A percentile compares a stretch with the other conserved stretches of the same genome.
phyloP scores from a whole-genome alignment of 2,329 filamentous ascomycete species.

The Claviceps purpurea region DNA sequence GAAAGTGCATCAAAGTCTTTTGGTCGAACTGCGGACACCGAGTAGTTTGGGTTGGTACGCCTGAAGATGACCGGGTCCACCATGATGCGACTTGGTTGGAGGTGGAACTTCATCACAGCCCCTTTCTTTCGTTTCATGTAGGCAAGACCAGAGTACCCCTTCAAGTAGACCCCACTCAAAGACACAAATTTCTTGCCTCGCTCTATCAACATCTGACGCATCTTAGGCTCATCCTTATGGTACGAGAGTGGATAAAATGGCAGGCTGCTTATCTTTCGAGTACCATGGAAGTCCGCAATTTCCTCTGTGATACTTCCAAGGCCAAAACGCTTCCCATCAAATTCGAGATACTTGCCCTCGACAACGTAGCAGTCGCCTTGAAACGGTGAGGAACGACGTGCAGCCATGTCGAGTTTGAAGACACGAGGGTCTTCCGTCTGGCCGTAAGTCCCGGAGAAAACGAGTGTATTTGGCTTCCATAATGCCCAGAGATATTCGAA shows the following conservation, averaged over 20 bases:
- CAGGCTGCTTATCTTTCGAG: conserved; percentile 69
- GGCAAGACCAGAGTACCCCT: conserved; percentile 68
- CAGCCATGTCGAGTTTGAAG: conserved; percentile 68
- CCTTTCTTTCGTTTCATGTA: conserved; percentile 69
- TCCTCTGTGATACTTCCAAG: conserved; percentile 58
- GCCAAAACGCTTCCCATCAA: conserved; percentile 76
- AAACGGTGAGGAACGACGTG: conserved; percentile 55
- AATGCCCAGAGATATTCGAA: conserved; percentile 83
- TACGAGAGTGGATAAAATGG: conserved; percentile 67
- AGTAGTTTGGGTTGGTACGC: conserved; percentile 76
- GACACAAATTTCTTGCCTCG: conserved; percentile 75
- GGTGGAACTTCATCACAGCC: conserved; percentile 56
- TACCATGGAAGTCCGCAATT: conserved; percentile 64
- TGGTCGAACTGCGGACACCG: conserved; percentile 58
- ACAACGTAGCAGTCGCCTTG: conserved; percentile 65
- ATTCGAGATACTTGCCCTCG: conserved; percentile 72
- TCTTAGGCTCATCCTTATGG: conserved; percentile 54
- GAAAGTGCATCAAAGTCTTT: conserved; percentile 52
- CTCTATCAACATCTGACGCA: conserved; percentile 57
- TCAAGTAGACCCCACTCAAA: conserved; percentile 73
- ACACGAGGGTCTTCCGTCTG: conserved; percentile 63
- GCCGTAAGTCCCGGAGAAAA: conserved; percentile 65
- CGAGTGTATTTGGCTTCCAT: conserved; percentile 76
- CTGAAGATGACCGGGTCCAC: conserved; percentile 72
- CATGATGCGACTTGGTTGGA: conserved; percentile 81